Base-by-base conservation (phyloP, 2,329 filamentous ascomycete genomes). In the Xylaria sp. region DNA sequence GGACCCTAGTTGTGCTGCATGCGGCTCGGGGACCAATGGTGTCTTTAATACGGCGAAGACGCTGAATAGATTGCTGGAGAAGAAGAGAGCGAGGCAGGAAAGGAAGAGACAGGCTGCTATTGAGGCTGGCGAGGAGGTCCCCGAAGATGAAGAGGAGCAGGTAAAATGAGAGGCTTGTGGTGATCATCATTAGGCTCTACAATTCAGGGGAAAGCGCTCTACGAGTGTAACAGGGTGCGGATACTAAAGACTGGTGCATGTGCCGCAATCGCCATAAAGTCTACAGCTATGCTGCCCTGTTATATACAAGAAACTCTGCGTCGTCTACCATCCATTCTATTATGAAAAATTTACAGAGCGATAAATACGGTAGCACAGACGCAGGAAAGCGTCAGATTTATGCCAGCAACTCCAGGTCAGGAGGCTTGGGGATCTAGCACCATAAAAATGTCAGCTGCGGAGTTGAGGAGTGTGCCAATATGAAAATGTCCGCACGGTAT, bases 11-110 rank as follows among this genome's bases (percentile, higher is more conserved):
- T 98, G 96, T 79, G 93, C 93, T 1, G 92, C 92, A 3, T 98
- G 96, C 79, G 92, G 93, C 0, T 85, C 90, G 0, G 92, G 93
- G 5, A 98, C 94, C 0, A 91, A 91, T 35, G 96, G 96, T 0
- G 93, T 97, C 0, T 98, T 98, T 77, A 97, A 97, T 78, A 87
- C 88, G 3, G 94, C 94, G 0, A 97, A 93, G 83, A 92, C 91
- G 73, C 78, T 98, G 75, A 92, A 91, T 78, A 93, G 92, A 78
- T 79, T 98, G 72, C 79, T 98, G 67, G 92, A 94, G 25, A 90
- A 86, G 82, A 93, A 93, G 80, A 85, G 83, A 72, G 87, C 89
- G 66, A 83, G 88, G 64, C 87, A 85, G 59, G 87, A 86, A 13
- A 89, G 83, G 79, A 86, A 83, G 78, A 85, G 86, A 70, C 84